A percentile compares a stretch with the other conserved stretches of the same genome.
These are phyloP conservation scores for Tricholoma saponaceum DNA, from an alignment of 768 basidiomycete species.

Conservation along the genomic window DNA sequence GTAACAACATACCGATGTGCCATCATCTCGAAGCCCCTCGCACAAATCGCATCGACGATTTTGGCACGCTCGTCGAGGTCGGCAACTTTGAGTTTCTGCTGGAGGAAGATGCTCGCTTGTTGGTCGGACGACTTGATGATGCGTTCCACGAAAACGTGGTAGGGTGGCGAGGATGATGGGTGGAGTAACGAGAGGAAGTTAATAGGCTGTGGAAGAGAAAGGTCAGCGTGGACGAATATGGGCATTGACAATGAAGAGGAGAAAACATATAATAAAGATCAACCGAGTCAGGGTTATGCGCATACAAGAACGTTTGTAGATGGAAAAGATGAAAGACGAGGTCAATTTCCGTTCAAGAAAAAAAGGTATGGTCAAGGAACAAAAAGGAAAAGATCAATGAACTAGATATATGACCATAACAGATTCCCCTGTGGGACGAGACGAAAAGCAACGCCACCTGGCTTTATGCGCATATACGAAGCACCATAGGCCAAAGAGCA, in stretches of 20 bases:
- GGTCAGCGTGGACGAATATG: slow-evolving; percentile 13
- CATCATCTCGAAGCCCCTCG: slow-evolving; percentile 90
- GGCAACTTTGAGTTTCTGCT: slow-evolving; percentile 81
- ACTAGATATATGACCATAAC: too few relatives aligned
- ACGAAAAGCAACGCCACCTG: too few relatives aligned
- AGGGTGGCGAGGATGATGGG: slow-evolving; percentile 82
- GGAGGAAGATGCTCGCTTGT: slow-evolving; percentile 86
- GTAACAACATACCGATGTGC: slow-evolving; percentile 64
- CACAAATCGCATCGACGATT: slow-evolving; percentile 84
- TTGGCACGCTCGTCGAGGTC: slow-evolving; percentile 72
- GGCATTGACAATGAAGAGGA: background rate
- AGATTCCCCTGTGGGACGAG: too few relatives aligned
- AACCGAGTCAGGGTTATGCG: too few relatives aligned
- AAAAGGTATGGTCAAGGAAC: too few relatives aligned
- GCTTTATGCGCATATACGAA: background rate
- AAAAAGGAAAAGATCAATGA: too few relatives aligned
- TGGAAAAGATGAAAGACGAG: slow-evolving; percentile 14
- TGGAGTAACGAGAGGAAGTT: slow-evolving; percentile 85
- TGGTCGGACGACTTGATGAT: slow-evolving; percentile 90
- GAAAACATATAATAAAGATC: too few relatives aligned
- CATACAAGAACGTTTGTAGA: slow-evolving; percentile 4
- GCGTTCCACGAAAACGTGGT: slow-evolving; percentile 74
- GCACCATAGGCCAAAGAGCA: background rate
- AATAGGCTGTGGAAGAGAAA: slow-evolving; percentile 55
- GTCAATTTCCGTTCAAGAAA: too few relatives aligned